Percentiles rank a stretch among this genome's conserved stretches.
Evolutionary conservation across 2,329 filamentous ascomycete species (phyloP).

Genomic region (Fusarium sp.): DNA sequence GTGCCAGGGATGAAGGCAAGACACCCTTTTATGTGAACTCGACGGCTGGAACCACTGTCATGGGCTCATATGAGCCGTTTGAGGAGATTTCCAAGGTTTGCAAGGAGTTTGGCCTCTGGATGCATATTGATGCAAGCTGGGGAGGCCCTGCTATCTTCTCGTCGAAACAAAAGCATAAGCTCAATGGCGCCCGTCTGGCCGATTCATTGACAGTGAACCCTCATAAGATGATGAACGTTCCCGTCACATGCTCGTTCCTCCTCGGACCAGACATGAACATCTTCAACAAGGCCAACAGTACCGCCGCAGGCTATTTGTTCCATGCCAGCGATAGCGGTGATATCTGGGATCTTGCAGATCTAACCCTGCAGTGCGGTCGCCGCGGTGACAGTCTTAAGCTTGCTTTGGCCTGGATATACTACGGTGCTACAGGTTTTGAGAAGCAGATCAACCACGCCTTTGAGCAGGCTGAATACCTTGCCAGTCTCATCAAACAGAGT

Average conservation of each 20-base stretch:
- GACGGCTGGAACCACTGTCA: conserved; percentile 92
- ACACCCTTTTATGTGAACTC: conserved; percentile 96
- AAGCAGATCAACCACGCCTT: conserved; percentile 77
- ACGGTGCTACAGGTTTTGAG: conserved; percentile 79
- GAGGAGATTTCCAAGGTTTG: conserved; percentile 75
- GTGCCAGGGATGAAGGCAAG: conserved; percentile 71
- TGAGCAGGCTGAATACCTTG: conserved; percentile 74
- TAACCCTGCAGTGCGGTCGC: conserved; percentile 93
- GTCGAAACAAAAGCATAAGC: conserved; percentile 66
- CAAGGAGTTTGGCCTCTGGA: conserved; percentile 78
- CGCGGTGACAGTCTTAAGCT: conserved; percentile 87
- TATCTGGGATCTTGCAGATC: conserved; percentile 88
- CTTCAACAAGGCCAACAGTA: conserved; percentile 85
- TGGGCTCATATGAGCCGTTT: conserved; percentile 89
- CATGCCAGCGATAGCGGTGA: conserved; percentile 67
- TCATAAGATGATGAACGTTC: conserved; percentile 96
- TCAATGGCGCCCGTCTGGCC: conserved; percentile 77
- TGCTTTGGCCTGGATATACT: conserved; percentile 88
- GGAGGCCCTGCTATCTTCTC: conserved; percentile 87
- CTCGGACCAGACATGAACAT: conserved; percentile 77
- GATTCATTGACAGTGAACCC: conserved; percentile 89
- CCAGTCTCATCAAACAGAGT: conserved; percentile 62
- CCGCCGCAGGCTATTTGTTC: conserved; percentile 88
- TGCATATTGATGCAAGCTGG: conserved; percentile 94
- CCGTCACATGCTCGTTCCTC: conserved; percentile 90